Percentiles rank a stretch among this genome's conserved stretches.
phyloP scores from a whole-genome alignment of 2,329 filamentous ascomycete species.

The Madurella fahalii region DNA sequence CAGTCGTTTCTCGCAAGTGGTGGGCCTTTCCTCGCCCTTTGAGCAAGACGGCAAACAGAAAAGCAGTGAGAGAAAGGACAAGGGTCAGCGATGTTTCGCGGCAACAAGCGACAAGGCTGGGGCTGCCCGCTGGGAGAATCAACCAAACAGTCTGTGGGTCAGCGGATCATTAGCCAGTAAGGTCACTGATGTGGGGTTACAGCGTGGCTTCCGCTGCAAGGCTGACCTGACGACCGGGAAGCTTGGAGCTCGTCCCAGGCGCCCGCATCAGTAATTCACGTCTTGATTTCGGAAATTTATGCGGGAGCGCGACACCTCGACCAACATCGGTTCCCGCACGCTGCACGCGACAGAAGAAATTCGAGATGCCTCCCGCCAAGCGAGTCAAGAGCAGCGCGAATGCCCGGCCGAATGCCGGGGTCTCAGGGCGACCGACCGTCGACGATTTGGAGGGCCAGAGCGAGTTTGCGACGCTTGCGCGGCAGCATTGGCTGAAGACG shows the following conservation, averaged over 20 bases:
- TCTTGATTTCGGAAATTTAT: constrained; percentile 10
- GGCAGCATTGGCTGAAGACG: constrained; percentile 76
- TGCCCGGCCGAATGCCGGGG: constrained; percentile 37
- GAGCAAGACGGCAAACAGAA: not conserved
- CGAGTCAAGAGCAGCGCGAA: constrained; percentile 51
- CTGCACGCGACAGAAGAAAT: constrained; percentile 20
- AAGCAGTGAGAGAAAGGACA: not conserved
- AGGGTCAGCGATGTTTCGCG: not conserved
- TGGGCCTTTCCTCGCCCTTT: not conserved
- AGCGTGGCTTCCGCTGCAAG: constrained; percentile 14
- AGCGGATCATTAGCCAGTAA: not conserved
- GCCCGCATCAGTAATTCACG: not conserved
- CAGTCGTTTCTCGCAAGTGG: not conserved
- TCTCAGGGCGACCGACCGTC: constrained; percentile 56
- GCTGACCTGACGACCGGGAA: constrained; percentile 5
- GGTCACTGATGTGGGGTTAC: constrained; percentile 5
- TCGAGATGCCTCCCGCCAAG: constrained; percentile 55
- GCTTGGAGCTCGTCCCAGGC: constrained; percentile 1
- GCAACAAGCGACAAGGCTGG: constrained; percentile 10
- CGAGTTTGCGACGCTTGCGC: constrained; percentile 71
- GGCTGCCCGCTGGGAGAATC: not conserved
- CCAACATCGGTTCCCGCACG: constrained; percentile 8
- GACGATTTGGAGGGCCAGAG: constrained; percentile 68
- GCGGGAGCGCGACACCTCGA: constrained; percentile 22
- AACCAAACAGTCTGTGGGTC: not conserved